Evolutionary conservation across 2,329 filamentous ascomycete species (phyloP).

Genomic region (Fusarium sp.): DNA sequence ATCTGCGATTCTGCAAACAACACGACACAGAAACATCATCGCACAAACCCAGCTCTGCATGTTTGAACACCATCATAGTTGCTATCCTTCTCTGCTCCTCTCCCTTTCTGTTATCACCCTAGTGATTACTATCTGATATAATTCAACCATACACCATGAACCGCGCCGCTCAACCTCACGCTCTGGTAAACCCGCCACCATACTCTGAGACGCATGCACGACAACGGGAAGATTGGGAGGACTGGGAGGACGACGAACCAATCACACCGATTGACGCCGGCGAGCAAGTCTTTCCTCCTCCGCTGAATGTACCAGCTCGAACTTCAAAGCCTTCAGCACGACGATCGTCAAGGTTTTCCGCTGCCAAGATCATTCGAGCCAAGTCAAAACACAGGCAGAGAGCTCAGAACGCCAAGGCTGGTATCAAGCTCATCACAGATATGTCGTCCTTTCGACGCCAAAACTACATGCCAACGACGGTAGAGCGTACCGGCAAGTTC

Average conservation of each 20-base stretch:
- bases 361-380: constrained; percentile 55
- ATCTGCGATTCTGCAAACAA: constrained; percentile 11
- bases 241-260: constrained; percentile 62
- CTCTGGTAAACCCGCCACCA: constrained; percentile 23
- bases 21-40: constrained; percentile 19
- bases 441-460: constrained; percentile 63
- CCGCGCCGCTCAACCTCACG: constrained; percentile 18
- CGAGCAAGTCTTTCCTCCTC: constrained; percentile 47
- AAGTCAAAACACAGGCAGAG: constrained; percentile 70
- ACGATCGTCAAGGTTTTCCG: constrained; percentile 50
- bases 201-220: constrained; percentile 30
- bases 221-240: constrained; percentile 59
- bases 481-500: constrained; percentile 55
- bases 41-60: constrained; percentile 14
- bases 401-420: constrained; percentile 66
- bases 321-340: constrained; percentile 25
- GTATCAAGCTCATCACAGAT: constrained; percentile 75
- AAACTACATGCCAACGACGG: constrained; percentile 49
- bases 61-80: constrained; percentile 22
- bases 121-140: constrained; percentile 16
- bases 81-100: constrained; percentile 1
- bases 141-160: constrained; percentile 26
- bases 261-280: constrained; percentile 52
- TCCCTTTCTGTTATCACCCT: constrained; percentile 4
- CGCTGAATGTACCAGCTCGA: constrained; percentile 27